A percentile compares a stretch with the other conserved stretches of the same genome.
Conservation (phyloP, 495 filamentous ascomycete genomes). For the Aspergillus mulundensis region DNA sequence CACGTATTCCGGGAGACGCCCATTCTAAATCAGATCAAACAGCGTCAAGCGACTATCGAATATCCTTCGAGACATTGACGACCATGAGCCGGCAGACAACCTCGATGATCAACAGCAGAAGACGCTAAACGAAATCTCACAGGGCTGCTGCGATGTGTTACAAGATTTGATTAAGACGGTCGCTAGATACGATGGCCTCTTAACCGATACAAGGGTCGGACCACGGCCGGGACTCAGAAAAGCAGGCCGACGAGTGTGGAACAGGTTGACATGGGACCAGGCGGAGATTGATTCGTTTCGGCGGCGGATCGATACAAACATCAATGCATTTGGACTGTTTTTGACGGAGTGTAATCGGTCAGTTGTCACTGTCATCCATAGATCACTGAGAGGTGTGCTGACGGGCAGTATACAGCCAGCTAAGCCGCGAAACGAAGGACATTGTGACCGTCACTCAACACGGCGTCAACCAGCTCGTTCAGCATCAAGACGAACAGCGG, state of each 20-base stretch:
- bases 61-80: background rate
- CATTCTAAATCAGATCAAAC: too few relatives aligned
- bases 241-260: background rate
- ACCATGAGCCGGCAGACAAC: background rate
- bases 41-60: background rate
- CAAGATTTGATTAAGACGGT: background rate
- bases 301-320: background rate
- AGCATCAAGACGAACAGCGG: slow-evolving; percentile 11
- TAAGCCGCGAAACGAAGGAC: background rate
- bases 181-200: background rate
- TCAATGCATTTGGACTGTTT: background rate
- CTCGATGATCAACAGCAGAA: background rate
- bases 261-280: background rate
- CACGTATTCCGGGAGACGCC: too few relatives aligned
- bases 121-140: background rate
- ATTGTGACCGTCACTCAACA: slow-evolving; percentile 9
- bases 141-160: background rate
- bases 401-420: background rate
- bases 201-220: too few relatives aligned
- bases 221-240: background rate
- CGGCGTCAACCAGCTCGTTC: slow-evolving; percentile 4
- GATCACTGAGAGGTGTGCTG: background rate
- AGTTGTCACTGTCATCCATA: background rate
- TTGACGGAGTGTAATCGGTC: background rate
- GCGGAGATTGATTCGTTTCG: background rate